Evolutionary conservation across 202 grass and related monocot genomes (phyloP).

Genomic region (Hordeum pubiflorum): DNA sequence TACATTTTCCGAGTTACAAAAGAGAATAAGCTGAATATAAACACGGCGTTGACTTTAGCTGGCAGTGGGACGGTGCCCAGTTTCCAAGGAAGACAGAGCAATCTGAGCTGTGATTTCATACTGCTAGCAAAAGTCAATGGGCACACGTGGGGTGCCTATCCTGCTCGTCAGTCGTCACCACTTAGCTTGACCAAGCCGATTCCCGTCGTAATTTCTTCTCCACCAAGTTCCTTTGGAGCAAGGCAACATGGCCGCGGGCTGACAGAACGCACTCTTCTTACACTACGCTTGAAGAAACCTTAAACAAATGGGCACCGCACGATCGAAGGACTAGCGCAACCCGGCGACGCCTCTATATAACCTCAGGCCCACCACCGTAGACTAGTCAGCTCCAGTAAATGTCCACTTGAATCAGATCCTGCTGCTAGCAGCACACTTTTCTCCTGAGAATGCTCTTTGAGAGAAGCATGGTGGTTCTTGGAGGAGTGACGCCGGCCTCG

Average conservation of each 20-base stretch:
- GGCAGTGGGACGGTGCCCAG: too few species aligned
- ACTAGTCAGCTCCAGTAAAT: neutral
- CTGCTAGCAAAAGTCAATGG: neutral
- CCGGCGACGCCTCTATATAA: constrained; percentile 12
- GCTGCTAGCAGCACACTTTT: neutral
- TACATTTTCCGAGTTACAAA: too few species aligned
- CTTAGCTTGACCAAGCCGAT: neutral
- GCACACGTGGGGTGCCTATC: neutral
- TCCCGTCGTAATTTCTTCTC: neutral
- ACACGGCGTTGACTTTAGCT: too few species aligned
- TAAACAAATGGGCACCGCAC: neutral
- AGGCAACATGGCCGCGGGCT: neutral
- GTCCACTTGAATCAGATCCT: neutral
- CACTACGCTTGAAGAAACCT: constrained; percentile 4
- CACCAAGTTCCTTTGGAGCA: constrained; percentile 25
- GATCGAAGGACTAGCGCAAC: neutral
- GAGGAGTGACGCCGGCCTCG: neutral
- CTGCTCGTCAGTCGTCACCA: neutral
- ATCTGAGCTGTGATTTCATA: too few species aligned
- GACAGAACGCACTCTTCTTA: neutral
- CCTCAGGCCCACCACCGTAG: neutral
- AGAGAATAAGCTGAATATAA: too few species aligned
- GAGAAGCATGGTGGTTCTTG: constrained; percentile 10
- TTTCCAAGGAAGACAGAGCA: too few species aligned
- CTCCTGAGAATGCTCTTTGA: too few species aligned